Evolutionary conservation across 192 early-diverging fungal genomes (phyloP).

Genomic region (Backusella luteola): DNA sequence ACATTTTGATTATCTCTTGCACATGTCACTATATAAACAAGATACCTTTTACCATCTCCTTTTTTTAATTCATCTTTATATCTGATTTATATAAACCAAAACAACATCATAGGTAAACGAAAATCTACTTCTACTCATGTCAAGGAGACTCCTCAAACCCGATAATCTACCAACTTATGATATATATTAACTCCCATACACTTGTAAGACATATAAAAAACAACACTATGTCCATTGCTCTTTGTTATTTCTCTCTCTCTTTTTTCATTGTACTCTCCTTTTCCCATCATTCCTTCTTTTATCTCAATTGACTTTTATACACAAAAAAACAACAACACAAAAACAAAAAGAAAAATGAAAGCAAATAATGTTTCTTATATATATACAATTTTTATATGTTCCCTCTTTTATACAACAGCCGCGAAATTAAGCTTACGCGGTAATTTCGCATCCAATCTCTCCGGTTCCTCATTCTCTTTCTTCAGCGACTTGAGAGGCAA

Average conservation of each 20-base stretch:
- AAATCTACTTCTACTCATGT: neutral
- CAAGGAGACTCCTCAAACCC: neutral
- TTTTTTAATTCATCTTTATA: neutral
- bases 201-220: neutral
- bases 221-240: too few species aligned
- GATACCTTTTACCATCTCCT: neutral
- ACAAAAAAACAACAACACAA: neutral
- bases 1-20: neutral
- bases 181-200: neutral
- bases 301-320: too few species aligned
- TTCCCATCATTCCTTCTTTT: too few species aligned
- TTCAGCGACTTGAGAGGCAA: constrained; percentile 54
- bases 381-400: neutral
- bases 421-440: neutral
- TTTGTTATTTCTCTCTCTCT: too few species aligned
- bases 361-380: neutral
- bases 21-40: neutral
- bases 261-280: too few species aligned
- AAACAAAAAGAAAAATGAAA: neutral
- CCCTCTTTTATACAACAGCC: neutral
- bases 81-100: neutral
- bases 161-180: neutral
- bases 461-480: neutral
- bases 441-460: neutral
- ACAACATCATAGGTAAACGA: neutral